phyloP scores from a whole-genome alignment of 208 protist species.

The Acanthamoeba castellanii region DNA sequence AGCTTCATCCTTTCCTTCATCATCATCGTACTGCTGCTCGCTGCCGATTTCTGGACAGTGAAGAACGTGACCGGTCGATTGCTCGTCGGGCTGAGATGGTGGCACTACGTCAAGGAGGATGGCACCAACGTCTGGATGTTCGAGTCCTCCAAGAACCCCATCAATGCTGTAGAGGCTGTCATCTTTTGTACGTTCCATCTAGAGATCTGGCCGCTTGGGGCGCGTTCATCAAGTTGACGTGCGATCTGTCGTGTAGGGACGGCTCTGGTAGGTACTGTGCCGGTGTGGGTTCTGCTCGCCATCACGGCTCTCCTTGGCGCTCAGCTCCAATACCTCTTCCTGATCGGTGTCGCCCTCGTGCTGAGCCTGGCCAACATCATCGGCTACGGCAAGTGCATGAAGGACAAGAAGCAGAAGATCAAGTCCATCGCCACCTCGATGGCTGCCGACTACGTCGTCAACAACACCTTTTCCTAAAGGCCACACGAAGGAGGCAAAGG shows the following conservation, averaged over 20 bases:
- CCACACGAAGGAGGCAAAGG: not conserved
- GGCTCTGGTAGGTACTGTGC: slow-evolving; percentile 62
- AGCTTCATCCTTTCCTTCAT: slow-evolving; percentile 92
- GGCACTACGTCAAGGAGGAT: slow-evolving; percentile 95
- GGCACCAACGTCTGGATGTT: slow-evolving; percentile 95
- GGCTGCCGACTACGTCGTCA: slow-evolving; percentile 74
- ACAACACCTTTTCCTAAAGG: slow-evolving; percentile 44
- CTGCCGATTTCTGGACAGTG: slow-evolving; percentile 96
- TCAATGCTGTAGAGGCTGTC: slow-evolving; percentile 50
- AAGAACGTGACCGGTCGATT: slow-evolving; percentile 96
- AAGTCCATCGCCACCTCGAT: slow-evolving; percentile 51
- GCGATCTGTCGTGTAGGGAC: not conserved
- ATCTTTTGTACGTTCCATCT: slow-evolving; percentile 66
- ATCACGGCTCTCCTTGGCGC: slow-evolving; percentile 59
- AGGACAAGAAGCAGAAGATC: slow-evolving; percentile 76
- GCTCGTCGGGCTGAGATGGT: slow-evolving; percentile 95
- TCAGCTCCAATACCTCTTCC: slow-evolving; percentile 80
- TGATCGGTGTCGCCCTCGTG: slow-evolving; percentile 78
- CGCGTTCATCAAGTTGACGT: not conserved
- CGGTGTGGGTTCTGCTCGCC: slow-evolving; percentile 46
- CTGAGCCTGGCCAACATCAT: slow-evolving; percentile 82
- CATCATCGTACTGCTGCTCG: slow-evolving; percentile 92
- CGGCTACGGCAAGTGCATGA: slow-evolving; percentile 88
- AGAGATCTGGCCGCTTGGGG: not conserved
- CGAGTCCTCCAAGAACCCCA: slow-evolving; percentile 90